Evolutionary conservation across 2,329 filamentous ascomycete genomes (phyloP).

Genomic region (Helicocarpus griseus): DNA sequence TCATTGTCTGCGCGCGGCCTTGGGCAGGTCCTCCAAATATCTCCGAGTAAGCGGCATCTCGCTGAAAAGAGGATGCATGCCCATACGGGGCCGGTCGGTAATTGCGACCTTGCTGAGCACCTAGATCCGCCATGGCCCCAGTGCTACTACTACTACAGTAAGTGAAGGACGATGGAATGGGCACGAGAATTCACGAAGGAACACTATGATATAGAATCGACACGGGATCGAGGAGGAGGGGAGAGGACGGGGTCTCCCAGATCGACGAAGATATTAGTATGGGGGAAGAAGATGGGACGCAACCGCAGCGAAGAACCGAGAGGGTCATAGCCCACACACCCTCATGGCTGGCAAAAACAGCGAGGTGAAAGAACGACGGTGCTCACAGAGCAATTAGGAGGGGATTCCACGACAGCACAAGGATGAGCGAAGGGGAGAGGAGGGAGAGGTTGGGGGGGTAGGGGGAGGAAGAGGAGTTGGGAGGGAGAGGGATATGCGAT

Average conservation of each 20-base stretch:
- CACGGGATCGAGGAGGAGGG: background rate
- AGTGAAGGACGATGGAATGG: background rate
- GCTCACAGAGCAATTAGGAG: constrained; percentile 11
- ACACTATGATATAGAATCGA: background rate
- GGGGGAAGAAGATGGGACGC: constrained; percentile 1
- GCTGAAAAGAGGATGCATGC: constrained; percentile 51
- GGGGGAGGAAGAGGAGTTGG: background rate
- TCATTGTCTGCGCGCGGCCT: constrained; percentile 93
- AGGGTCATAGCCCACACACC: constrained; percentile 8
- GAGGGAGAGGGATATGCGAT: background rate
- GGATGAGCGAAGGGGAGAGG: background rate
- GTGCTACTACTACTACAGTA: background rate
- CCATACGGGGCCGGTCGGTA: constrained; percentile 46
- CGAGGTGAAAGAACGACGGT: constrained; percentile 29
- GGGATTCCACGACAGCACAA: constrained; percentile 1
- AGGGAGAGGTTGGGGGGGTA: too few species aligned
- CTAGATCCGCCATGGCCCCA: constrained; percentile 52
- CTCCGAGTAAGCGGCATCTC: constrained; percentile 91
- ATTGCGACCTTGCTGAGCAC: constrained; percentile 52
- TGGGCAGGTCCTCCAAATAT: constrained; percentile 85
- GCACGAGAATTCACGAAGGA: background rate
- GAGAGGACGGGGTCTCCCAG: background rate
- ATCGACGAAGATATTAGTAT: background rate
- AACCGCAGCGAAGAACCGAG: constrained; percentile 2
- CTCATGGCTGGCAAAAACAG: constrained; percentile 27